Evolutionary conservation across 2,329 filamentous ascomycete genomes (phyloP).

Genomic region (Boeremia exigua): DNA sequence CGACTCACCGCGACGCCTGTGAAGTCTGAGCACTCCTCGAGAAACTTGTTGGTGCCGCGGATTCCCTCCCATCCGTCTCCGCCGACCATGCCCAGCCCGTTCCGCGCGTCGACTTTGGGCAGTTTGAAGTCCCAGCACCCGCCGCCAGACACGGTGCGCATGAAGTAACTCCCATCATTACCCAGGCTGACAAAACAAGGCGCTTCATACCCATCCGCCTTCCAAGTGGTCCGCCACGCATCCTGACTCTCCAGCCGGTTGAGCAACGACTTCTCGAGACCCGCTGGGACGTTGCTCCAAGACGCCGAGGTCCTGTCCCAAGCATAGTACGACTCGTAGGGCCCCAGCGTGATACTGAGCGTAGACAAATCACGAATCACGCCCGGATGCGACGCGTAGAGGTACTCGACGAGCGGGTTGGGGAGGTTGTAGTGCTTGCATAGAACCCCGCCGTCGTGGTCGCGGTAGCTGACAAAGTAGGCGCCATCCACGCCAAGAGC

Average conservation of each 20-base stretch:
- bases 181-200: slow-evolving; percentile 40
- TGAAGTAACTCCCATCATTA: slow-evolving; percentile 39
- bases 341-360: slow-evolving; percentile 37
- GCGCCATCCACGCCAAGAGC: slow-evolving; percentile 30
- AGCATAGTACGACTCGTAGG: slow-evolving; percentile 40
- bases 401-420: slow-evolving; percentile 37
- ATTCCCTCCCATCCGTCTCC: slow-evolving; percentile 34
- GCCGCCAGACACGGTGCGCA: slow-evolving; percentile 40
- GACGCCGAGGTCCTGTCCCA: slow-evolving; percentile 35
- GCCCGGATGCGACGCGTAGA: slow-evolving; percentile 34
- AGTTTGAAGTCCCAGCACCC: slow-evolving; percentile 41
- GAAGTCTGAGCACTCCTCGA: slow-evolving; percentile 32
- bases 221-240: slow-evolving; percentile 34
- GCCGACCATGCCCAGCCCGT: slow-evolving; percentile 15
- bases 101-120: slow-evolving; percentile 15
- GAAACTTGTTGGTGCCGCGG: slow-evolving; percentile 35
- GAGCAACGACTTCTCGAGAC: slow-evolving; percentile 36
- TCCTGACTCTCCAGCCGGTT: slow-evolving; percentile 32
- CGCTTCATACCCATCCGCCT: slow-evolving; percentile 32
- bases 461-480: slow-evolving; percentile 38
- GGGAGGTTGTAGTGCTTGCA: slow-evolving; percentile 42
- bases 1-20: slow-evolving; percentile 32
- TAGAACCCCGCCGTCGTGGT: slow-evolving; percentile 22
- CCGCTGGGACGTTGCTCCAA: slow-evolving; percentile 37
- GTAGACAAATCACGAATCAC: slow-evolving; percentile 36